Base-by-base conservation (phyloP, 495 filamentous ascomycete genomes). In the Pseudotulostoma volvatum region DNA sequence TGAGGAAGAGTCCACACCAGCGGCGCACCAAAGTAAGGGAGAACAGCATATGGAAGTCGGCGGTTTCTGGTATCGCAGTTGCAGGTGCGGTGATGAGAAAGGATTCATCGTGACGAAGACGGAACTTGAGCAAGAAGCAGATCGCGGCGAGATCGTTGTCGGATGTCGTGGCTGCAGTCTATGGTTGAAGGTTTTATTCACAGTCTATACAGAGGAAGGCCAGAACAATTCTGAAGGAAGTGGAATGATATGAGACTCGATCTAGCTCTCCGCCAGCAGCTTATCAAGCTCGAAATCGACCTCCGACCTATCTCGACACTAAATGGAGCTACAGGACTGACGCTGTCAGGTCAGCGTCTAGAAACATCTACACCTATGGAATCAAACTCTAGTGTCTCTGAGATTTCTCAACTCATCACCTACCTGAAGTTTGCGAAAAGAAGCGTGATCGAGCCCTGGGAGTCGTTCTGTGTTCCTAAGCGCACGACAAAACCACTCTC, bases 121-220 rank as follows among this genome's bases (percentile, higher is more conserved):
- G 3, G 78, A 92, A 48, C 56, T 94, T 23, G 80, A 83, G 48
- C 70, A 70, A 47, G 70, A 73, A 44, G 48, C 42, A 11, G 60
- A 77, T 30, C 58, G 68, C 45, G 74, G 81, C 0, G 81, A 87
- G 61, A 54, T 90, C 42, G 67, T 79, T 43, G 71, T 85, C 19
- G 81, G 78, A 14, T 93, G 84, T 54, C 64, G 66, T 13, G 81
- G 84, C 34, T 93, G 84, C 51, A 88, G 81, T 61, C 64, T 92
- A 37, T 88, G 76, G 76, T 54, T 87, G 52, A 76, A 74, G 49
- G 74, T 92, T 20, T 58, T 74, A 31, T 87, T 84, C 68, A 73
- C 68, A 9, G 62, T 78, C 18, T 71, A 73, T 15, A 68, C 67
- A 14, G 59, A 51, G 3, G 58, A 56, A 4, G 51, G 43, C 8